Evolutionary conservation across 2,329 filamentous ascomycete genomes (phyloP).

Genomic region (Coniochaeta pulveracea): DNA sequence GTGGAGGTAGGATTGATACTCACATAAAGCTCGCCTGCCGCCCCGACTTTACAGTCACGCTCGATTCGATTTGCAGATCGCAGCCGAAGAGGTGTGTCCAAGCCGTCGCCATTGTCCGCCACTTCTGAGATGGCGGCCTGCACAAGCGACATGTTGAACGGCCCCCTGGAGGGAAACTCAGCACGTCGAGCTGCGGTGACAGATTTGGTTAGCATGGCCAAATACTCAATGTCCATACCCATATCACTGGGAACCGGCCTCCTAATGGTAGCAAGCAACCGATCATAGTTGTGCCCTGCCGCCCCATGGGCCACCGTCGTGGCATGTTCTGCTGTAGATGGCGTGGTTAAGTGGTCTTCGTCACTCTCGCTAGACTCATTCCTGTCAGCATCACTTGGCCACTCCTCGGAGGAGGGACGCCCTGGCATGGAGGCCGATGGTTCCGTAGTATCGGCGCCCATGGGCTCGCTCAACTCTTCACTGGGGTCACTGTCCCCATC

Average conservation of each 20-base stretch:
- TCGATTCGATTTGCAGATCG: constrained; percentile 5
- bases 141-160: constrained; percentile 5
- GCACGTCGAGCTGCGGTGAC: constrained; percentile 1
- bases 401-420: neutral
- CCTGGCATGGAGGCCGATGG: neutral
- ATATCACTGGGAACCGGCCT: neutral
- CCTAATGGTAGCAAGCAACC: neutral
- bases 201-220: constrained; percentile 1
- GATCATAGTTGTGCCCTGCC: neutral
- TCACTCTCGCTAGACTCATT: neutral
- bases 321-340: neutral
- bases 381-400: neutral
- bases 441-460: too few species aligned
- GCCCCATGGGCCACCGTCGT: neutral
- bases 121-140: neutral
- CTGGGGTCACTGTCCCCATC: neutral
- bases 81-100: neutral
- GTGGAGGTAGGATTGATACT: neutral
- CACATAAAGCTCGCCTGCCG: constrained; percentile 8
- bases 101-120: neutral
- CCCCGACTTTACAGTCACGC: constrained; percentile 7
- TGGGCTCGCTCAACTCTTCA: too few species aligned
- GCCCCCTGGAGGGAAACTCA: constrained; percentile 4
- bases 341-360: neutral
- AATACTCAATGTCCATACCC: neutral